phyloP scores from a whole-genome alignment of 208 protist species.

The Crithidia thermophila region DNA sequence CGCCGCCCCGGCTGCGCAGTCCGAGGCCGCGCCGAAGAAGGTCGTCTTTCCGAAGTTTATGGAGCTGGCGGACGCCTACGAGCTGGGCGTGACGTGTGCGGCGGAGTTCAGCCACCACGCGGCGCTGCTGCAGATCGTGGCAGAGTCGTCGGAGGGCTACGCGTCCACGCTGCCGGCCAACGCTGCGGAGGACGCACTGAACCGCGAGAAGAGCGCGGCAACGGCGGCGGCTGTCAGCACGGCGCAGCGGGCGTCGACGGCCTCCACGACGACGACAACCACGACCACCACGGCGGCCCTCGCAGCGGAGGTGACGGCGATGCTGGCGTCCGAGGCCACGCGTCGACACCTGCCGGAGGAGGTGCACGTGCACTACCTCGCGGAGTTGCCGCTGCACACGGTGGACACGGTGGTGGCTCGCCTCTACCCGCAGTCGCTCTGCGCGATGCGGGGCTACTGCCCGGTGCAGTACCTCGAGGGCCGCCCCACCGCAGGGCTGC shows the following conservation, averaged over 20 bases:
- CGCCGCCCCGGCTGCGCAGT: constrained; percentile 2
- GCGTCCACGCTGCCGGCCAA: constrained; percentile 41
- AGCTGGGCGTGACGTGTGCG: constrained; percentile 38
- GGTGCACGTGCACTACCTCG: constrained; percentile 42
- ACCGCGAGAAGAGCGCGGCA: constrained; percentile 5
- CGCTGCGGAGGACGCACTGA: constrained; percentile 51
- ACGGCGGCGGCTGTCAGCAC: constrained; percentile 9
- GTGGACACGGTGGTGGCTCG: constrained; percentile 36
- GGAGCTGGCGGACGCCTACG: constrained; percentile 73
- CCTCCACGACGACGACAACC: background rate
- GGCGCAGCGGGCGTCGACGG: no score
- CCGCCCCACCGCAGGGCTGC: constrained; percentile 22
- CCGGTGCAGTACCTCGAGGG: constrained; percentile 46
- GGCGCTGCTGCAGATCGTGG: constrained; percentile 49
- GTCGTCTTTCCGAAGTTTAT: constrained; percentile 76
- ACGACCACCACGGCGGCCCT: constrained; percentile 12
- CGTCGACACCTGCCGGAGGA: constrained; percentile 22
- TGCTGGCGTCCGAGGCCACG: constrained; percentile 25
- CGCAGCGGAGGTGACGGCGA: constrained; percentile 22
- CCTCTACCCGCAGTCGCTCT: constrained; percentile 60
- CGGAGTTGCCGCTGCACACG: constrained; percentile 37
- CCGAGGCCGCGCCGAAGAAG: constrained; percentile 49
- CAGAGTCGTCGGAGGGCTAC: constrained; percentile 48
- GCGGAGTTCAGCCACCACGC: constrained; percentile 57
- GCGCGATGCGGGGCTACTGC: constrained; percentile 67